phyloP scores from a whole-genome alignment of 108 stramenopile genomes.

The Cyclotella kingstonii region DNA sequence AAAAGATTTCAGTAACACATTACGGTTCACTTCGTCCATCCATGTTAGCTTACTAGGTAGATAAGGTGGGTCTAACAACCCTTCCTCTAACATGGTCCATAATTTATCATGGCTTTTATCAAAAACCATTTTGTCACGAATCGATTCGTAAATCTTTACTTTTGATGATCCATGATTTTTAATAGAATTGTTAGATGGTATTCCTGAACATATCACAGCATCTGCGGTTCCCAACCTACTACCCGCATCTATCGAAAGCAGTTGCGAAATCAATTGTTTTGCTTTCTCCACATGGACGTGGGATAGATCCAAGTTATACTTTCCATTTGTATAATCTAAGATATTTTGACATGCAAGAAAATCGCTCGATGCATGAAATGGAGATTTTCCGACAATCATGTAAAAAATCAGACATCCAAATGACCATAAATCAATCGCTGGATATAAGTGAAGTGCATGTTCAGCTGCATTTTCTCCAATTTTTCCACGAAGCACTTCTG shows the following conservation, averaged over 20 bases:
- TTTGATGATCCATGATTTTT: background rate
- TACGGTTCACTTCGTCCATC: slow-evolving; percentile 8
- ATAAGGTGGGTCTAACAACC: slow-evolving; percentile 11
- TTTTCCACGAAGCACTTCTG: slow-evolving; percentile 44
- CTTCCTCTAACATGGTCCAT: slow-evolving; percentile 16
- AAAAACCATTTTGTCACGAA: slow-evolving; percentile 17
- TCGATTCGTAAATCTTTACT: slow-evolving; percentile 12
- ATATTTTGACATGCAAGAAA: slow-evolving; percentile 27
- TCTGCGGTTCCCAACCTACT: slow-evolving; percentile 15
- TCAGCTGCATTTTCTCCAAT: background rate
- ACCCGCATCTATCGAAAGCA: slow-evolving; percentile 5
- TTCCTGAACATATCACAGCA: too few relatives aligned
- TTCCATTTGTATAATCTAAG: slow-evolving; percentile 22
- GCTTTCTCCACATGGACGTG: background rate
- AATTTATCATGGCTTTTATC: background rate
- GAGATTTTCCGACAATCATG: slow-evolving; percentile 41
- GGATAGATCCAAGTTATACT: slow-evolving; percentile 8
- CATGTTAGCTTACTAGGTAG: slow-evolving; percentile 10
- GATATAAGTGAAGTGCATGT: background rate
- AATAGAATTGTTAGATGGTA: background rate
- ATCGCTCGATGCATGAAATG: slow-evolving; percentile 40
- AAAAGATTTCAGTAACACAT: slow-evolving; percentile 1
- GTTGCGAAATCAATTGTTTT: slow-evolving; percentile 11
- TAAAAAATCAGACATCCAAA: slow-evolving; percentile 42
- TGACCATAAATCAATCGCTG: slow-evolving; percentile 46